Evolutionary conservation across 345 rosid genomes (phyloP), one percentile per base, ranked within the genome.

Genomic region (Cardamine resedifolia): DNA sequence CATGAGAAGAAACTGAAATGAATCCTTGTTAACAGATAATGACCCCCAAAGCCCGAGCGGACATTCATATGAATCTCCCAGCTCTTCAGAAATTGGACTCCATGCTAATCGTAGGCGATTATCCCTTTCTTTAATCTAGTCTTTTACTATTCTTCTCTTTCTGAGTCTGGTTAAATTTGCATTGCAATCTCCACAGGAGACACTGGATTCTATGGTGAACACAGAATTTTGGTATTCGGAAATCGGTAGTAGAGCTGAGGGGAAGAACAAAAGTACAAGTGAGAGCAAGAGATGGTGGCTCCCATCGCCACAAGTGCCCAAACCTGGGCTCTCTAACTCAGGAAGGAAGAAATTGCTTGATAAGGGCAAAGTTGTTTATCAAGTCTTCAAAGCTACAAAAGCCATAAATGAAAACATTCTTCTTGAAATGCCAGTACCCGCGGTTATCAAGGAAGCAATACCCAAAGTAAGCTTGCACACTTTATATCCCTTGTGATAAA

Each of bases 281-380:
- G 91, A 87, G 72, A 88, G 93, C 82, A 88, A 88, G 83, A 79
- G 91, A 66, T 91, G 99, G 97, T 95, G 99, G 99, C 96, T 95
- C 18, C 99, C 99, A 31, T 76, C 83, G 48, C 97, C 99, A 20
- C 90, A 87, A 70, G 96, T 95, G 15, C 97, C 99, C 7, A 75
- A 72, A 78, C 78, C 77, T 2, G 97, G 99, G 6, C 92, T 95
- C 53, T 88, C 99, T 15, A 90, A 84, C 53, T 45, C 80, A 2
- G 93, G 65, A 72, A 85, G 88, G 77, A 85, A 85, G 87, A 89
- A 85, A 66, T 38, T 95, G 74, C 78, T 84, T 14, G 71, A 64
- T 30, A 84, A 81, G 44, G 88, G 83, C 1, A 88, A 78, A 77
- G 75, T 87, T 69, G 93, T 95, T 28, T 83, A 85, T 78, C 99